Evolutionary conservation across 768 basidiomycete species (phyloP), one percentile per base, ranked within the genome.

Genomic region (Phlebiopsis gigantea): DNA sequence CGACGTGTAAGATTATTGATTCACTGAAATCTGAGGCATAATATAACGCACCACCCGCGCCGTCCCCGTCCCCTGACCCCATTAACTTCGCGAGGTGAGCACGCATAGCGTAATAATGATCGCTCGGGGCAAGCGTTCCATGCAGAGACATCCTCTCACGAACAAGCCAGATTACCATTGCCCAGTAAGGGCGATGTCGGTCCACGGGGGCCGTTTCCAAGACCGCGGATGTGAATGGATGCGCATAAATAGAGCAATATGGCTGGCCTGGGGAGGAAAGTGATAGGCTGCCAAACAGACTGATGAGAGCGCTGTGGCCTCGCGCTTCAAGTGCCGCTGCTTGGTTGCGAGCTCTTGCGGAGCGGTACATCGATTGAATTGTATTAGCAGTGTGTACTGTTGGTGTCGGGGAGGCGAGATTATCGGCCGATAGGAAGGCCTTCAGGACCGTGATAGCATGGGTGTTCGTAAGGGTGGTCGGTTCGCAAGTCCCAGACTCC

Each of bases 81-180:
- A 21, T 25, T n/a, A 52, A 1, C 29, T 51, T 25, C 19, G 71
- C 73, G 8, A 82, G 68, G 28, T 71, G 63, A 12, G 77, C 78
- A 30, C 70, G 77, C 79, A 87, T 79, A 46, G 80, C 64, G 85
- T 85, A 88, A 66, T 80, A 87, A 47, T 75, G 73, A 64, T 87
- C 84, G n/a, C 76, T 71, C 43, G 71, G 68, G 15, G 58, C 65
- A 29, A 69, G 60, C 8, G 57, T 15, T 56, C 72, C 65, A 34
- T 68, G 71, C n/a, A 70, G 56, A 31, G 59, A 55, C 34, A 65
- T 61, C 66, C 84, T 85, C 62, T 79, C 77, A 31, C 63, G 67
- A 8, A 72, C 74, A 10, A 86, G 61, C 51, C 73, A 70, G 45
- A 75, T 47, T 10, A 85, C 66, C 49, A 83, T 74, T 15, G 71